Evolutionary conservation across 1,284 basidiomycete genomes (phyloP).

Genomic region (Moniliophthora roreri): DNA sequence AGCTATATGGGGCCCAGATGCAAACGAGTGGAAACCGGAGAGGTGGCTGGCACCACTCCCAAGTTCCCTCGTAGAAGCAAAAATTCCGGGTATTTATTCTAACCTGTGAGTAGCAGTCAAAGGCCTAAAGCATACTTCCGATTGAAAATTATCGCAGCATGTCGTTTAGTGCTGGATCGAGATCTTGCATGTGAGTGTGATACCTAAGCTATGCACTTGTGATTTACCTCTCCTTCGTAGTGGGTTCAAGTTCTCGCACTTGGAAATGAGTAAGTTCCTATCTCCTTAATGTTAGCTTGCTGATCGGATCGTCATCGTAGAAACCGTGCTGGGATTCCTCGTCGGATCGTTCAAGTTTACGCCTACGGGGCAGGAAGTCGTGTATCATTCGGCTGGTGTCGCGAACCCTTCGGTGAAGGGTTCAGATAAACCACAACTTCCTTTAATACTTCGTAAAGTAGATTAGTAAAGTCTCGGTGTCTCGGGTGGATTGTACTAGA

Average conservation of each 20-base stretch:
- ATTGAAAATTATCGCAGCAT: background rate
- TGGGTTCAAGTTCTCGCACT: slow-evolving; percentile 28
- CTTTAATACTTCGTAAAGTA: too few relatives aligned
- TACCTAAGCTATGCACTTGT: background rate
- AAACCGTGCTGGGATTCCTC: background rate
- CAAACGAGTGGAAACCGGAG: slow-evolving; percentile 24
- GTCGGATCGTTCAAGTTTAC: slow-evolving; percentile 19
- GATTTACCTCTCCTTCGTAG: slow-evolving; percentile 2
- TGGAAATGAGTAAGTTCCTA: slow-evolving; percentile 27
- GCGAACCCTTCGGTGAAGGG: slow-evolving; percentile 21
- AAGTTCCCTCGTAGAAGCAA: slow-evolving; percentile 14
- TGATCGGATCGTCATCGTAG: background rate
- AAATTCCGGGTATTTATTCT: slow-evolving; percentile 22
- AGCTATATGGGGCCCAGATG: slow-evolving; percentile 23
- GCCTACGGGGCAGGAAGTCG: slow-evolving; percentile 21
- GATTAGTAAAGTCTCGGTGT: too few relatives aligned
- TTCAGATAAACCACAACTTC: too few relatives aligned
- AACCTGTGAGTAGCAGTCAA: slow-evolving; percentile 17
- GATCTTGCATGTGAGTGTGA: slow-evolving; percentile 23
- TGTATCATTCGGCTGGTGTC: slow-evolving; percentile 24
- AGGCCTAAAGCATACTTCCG: background rate
- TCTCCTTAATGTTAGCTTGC: background rate
- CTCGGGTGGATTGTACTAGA: too few relatives aligned
- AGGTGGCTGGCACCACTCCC: slow-evolving; percentile 23
- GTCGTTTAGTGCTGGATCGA: slow-evolving; percentile 20